phyloP scores from a whole-genome alignment of 306 rosid genomes.

The Begonia loranthoides region DNA sequence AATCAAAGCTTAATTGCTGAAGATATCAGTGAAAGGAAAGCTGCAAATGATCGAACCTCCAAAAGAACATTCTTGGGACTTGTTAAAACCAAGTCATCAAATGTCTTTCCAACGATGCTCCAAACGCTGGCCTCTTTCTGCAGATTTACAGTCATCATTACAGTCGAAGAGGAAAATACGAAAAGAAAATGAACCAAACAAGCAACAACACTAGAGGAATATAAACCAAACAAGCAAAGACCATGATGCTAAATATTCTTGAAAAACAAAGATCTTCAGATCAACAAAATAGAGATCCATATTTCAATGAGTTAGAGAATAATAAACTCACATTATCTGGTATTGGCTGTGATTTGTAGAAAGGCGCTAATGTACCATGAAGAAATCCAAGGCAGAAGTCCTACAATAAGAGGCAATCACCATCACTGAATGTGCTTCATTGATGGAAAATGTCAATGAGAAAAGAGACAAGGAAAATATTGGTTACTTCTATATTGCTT shows the following conservation, averaged over 20 bases:
- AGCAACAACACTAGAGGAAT: too few relatives aligned
- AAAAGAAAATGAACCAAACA: too few relatives aligned
- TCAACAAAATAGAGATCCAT: background rate
- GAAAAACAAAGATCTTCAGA: too few relatives aligned
- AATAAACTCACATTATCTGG: constrained; percentile 66
- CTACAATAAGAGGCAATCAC: constrained; percentile 32
- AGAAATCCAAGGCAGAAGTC: constrained; percentile 55
- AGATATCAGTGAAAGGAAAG: too few relatives aligned
- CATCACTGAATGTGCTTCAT: constrained; percentile 11
- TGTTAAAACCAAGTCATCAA: constrained; percentile 52
- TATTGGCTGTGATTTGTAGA: constrained; percentile 76
- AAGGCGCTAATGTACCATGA: constrained; percentile 50
- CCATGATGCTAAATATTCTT: too few relatives aligned
- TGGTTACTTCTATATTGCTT: constrained; percentile 59
- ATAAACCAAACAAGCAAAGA: too few relatives aligned
- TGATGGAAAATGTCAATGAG: constrained; percentile 1
- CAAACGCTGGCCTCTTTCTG: constrained; percentile 51
- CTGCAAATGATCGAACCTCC: constrained; percentile 43
- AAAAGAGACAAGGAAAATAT: constrained; percentile 9
- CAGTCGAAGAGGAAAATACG: too few relatives aligned
- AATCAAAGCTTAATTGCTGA: too few relatives aligned
- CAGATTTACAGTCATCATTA: background rate
- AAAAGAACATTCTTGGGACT: constrained; percentile 56
- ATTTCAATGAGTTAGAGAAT: constrained; percentile 1
- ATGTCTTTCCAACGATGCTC: constrained; percentile 58